A percentile compares a stretch with the other conserved stretches of the same genome.
Evolutionary conservation across 1,139 yeast genomes (phyloP).

Genomic region (Sugiyamaella castrensis): DNA sequence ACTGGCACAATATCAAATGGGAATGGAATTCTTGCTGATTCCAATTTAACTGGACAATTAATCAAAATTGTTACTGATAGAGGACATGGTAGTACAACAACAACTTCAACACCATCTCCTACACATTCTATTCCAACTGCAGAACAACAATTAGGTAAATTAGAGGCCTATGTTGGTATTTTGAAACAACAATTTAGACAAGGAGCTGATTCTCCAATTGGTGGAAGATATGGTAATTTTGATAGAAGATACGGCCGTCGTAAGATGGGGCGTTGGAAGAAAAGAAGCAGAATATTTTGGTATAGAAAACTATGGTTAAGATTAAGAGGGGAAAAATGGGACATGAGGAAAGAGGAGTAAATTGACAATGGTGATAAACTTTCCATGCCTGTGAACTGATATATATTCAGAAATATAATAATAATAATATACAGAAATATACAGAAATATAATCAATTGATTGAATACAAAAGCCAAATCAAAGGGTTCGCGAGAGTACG

Average conservation of each 20-base stretch:
- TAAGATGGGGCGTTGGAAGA: not conserved
- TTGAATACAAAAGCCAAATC: no score
- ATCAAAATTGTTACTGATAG: no score
- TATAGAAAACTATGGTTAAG: conserved; percentile 8
- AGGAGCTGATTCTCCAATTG: conserved; percentile 1
- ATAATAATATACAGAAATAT: not conserved
- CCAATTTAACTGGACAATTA: no score
- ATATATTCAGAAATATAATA: not conserved
- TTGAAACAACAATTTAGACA: conserved; percentile 6
- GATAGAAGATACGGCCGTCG: not conserved
- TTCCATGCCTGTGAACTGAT: no score
- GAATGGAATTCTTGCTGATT: no score
- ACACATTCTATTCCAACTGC: not conserved
- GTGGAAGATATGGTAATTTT: not conserved
- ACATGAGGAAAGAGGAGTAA: no score
- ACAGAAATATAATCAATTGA: no score
- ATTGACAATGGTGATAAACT: conserved; percentile 1
- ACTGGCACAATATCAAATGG: no score
- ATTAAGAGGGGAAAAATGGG: conserved; percentile 3
- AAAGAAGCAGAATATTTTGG: conserved; percentile 3
- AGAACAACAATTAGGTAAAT: conserved; percentile 4
- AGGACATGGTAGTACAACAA: no score
- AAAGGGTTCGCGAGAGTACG: no score
- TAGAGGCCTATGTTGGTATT: conserved; percentile 8
- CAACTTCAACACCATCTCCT: no score